phyloP scores from a whole-genome alignment of 2,329 filamentous ascomycete species.

The Xylariaceae sp. region DNA sequence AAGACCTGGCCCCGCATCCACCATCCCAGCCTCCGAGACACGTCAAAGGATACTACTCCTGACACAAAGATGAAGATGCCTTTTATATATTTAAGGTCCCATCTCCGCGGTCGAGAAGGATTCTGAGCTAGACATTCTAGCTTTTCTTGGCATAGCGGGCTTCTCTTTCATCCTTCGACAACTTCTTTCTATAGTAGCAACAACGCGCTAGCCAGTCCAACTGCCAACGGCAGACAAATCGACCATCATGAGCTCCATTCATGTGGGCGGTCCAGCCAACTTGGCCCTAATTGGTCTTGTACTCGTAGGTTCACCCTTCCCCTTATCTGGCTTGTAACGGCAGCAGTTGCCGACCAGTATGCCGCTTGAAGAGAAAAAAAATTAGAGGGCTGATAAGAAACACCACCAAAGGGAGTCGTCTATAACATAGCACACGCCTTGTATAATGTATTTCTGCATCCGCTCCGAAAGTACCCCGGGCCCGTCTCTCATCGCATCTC shows the following conservation, averaged over 20 bases:
- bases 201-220: background rate
- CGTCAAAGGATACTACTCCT: too few relatives aligned
- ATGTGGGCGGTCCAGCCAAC: constrained; percentile 2
- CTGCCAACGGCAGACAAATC: too few relatives aligned
- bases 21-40: too few relatives aligned
- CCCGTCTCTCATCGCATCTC: constrained; percentile 35
- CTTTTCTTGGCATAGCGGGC: background rate
- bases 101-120: background rate
- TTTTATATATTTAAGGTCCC: background rate
- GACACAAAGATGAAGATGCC: background rate
- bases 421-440: constrained; percentile 7
- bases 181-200: background rate
- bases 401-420: constrained; percentile 6
- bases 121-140: background rate
- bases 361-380: background rate
- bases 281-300: constrained; percentile 21
- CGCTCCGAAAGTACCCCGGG: constrained; percentile 37
- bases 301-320: constrained; percentile 9
- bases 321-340: too few relatives aligned
- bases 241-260: too few relatives aligned
- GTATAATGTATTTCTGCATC: constrained; percentile 36
- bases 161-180: background rate
- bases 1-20: too few relatives aligned
- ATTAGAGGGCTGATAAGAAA: constrained; percentile 5
- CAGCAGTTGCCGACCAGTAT: background rate